A percentile compares a stretch with the other conserved stretches of the same genome.
Evolutionary conservation across 2,329 filamentous ascomycete species (phyloP).

Genomic region (Aciculosporium take): DNA sequence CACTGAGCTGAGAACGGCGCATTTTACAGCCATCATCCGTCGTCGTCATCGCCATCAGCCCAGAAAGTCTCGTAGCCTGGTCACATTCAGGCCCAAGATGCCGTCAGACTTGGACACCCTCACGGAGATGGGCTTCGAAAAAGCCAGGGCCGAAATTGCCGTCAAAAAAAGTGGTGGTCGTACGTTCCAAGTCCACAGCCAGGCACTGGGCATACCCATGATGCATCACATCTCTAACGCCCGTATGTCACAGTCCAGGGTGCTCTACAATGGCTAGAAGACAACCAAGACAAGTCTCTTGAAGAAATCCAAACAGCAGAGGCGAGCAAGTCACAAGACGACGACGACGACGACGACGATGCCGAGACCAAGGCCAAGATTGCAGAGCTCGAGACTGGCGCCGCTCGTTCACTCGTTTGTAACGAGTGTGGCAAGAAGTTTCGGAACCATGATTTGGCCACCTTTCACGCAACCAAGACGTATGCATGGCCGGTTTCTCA

Average conservation of each 20-base stretch:
- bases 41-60: background rate
- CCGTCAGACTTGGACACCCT: slow-evolving; percentile 46
- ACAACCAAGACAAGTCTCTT: slow-evolving; percentile 74
- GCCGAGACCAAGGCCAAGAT: slow-evolving; percentile 39
- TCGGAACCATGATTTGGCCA: slow-evolving; percentile 63
- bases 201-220: background rate
- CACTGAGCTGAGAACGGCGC: slow-evolving; percentile 4
- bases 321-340: slow-evolving; percentile 27
- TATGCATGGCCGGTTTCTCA: slow-evolving; percentile 23
- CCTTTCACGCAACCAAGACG: slow-evolving; percentile 85
- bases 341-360: slow-evolving; percentile 29
- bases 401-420: slow-evolving; percentile 69
- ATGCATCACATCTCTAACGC: background rate
- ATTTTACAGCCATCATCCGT: too few relatives aligned
- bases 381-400: slow-evolving; percentile 53
- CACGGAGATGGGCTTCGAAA: slow-evolving; percentile 68
- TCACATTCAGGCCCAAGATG: slow-evolving; percentile 28
- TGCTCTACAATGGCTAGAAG: slow-evolving; percentile 88
- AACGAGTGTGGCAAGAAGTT: slow-evolving; percentile 93
- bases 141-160: slow-evolving; percentile 66
- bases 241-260: slow-evolving; percentile 52
- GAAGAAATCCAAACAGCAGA: slow-evolving; percentile 56
- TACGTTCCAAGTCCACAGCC: slow-evolving; percentile 29
- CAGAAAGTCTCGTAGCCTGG: background rate
- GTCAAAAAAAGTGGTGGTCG: slow-evolving; percentile 70